Evolutionary conservation across 371 early-diverging fungal genomes (phyloP).

Genomic region (Actinomucor elegans): DNA sequence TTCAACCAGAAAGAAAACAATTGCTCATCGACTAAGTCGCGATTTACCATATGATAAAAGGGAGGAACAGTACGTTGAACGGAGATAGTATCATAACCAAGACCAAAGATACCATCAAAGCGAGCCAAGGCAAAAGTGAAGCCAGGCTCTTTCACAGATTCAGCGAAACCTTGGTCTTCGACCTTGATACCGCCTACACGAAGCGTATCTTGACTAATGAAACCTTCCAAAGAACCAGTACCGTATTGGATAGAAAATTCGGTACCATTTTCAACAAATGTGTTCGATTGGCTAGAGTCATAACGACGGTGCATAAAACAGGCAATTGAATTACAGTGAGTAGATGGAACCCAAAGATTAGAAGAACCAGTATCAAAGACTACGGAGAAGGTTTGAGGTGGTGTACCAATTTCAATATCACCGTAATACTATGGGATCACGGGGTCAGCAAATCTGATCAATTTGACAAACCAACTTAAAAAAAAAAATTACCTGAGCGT

Average conservation of each 20-base stretch:
- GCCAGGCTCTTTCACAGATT: conserved; percentile 91
- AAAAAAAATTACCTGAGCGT: conserved; percentile 75
- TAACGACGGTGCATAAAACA: conserved; percentile 88
- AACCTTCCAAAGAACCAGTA: conserved; percentile 88
- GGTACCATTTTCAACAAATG: conserved; percentile 85
- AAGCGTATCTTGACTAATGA: conserved; percentile 81
- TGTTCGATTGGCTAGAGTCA: conserved; percentile 69
- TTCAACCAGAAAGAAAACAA: conserved; percentile 85
- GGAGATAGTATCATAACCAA: conserved; percentile 89
- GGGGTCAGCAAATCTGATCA: no score
- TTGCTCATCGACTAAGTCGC: conserved; percentile 71
- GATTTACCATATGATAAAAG: conserved; percentile 86
- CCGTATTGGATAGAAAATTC: conserved; percentile 91
- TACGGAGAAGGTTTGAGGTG: conserved; percentile 88
- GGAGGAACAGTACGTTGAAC: conserved; percentile 87
- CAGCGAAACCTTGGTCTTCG: conserved; percentile 81
- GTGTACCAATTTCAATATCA: conserved; percentile 82
- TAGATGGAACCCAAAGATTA: conserved; percentile 97
- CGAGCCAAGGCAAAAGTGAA: conserved; percentile 81
- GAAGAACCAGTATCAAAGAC: conserved; percentile 97
- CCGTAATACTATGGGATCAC: conserved; percentile 80
- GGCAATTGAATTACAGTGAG: conserved; percentile 88
- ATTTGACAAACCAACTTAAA: background rate
- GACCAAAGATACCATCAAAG: conserved; percentile 94
- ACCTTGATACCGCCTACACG: conserved; percentile 70